Evolutionary conservation across 768 basidiomycete genomes (phyloP), one percentile per base, ranked within the genome.

Genomic region (Kwoniella europaea): DNA sequence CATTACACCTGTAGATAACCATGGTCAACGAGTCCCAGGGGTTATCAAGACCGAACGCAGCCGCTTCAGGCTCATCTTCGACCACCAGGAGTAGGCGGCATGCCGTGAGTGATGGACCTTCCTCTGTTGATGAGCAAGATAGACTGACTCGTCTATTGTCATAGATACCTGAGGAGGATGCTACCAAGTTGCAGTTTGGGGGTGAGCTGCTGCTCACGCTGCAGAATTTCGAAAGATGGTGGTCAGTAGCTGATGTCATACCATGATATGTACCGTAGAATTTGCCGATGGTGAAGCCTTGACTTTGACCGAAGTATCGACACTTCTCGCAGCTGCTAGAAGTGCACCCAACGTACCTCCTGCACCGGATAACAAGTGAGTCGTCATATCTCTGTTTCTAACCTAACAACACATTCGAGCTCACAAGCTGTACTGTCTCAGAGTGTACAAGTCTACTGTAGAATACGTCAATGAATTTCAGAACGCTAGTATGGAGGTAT

Each of bases 181-280:
- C 80, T 41, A 79, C 80, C 13, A 81, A 81, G 67, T 69, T 79
- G 50, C 78, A 81, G 71, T 81, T 79, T 60, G 80, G 80, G 64
- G 79, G 79, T 77, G 27, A 75, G 76, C 59, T 24, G 20, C 56
- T 9, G 35, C 35, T 35, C 35, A 35, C 6, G 35, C 35, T 35
- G 35, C 35, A 6, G 35, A 35, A 35, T 9, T 35, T 35, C 1
- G 35, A 35, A 35, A 35, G 35, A 35, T 35, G 35, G 35, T 9
- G 35, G 4, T 35, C 35, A 9, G 35, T 35, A 35, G 35, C 35
- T 35, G 35, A 35, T 35, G 35, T 35, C 35, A 7, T 6, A 35
- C 35, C 35, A 35, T 64, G 55, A 53, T 27, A 10, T 56, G 22
- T 35, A 18, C 41, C 59, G 24, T 60, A 79, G 80, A 77, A 13